phyloP scores from a whole-genome alignment of 805 yeast species.

The Candida nonsorbophila region DNA sequence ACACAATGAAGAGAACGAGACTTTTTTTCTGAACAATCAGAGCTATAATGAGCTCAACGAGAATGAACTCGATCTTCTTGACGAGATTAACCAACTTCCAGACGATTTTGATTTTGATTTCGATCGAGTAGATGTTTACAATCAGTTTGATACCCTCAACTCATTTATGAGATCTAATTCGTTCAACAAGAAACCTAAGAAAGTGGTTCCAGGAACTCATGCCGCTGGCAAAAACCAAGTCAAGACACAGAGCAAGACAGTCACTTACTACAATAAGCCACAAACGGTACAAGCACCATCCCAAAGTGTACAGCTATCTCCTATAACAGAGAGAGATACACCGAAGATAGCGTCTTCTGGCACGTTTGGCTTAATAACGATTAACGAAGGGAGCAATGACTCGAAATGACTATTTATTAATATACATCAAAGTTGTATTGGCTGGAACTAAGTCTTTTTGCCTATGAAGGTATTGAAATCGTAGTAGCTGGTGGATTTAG shows the following conservation, averaged over 20 bases:
- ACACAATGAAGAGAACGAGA: conserved; percentile 3
- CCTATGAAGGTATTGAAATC: conserved; percentile 34
- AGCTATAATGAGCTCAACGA: conserved; percentile 7
- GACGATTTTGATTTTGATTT: conserved; percentile 36
- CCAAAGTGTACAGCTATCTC: conserved; percentile 2
- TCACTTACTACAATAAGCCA: conserved; percentile 28
- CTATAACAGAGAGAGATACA: conserved; percentile 5
- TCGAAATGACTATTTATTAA: background rate
- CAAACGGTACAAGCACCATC: too few species aligned
- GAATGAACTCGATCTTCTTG: conserved; percentile 25
- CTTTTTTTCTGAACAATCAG: conserved; percentile 3
- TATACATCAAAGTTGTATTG: conserved; percentile 1
- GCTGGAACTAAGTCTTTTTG: conserved; percentile 12
- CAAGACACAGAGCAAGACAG: conserved; percentile 32
- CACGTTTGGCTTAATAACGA: conserved; percentile 1
- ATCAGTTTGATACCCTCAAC: conserved; percentile 5
- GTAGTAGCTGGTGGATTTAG: conserved; percentile 16
- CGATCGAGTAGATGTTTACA: conserved; percentile 8
- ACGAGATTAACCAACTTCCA: conserved; percentile 31
- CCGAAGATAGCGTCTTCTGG: too few species aligned
- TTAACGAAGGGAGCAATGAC: conserved; percentile 1
- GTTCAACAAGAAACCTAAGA: conserved; percentile 32
- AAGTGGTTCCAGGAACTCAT: conserved; percentile 11
- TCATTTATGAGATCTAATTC: conserved; percentile 30
- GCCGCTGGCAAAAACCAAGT: conserved; percentile 21